phyloP scores from a whole-genome alignment of 2,329 filamentous ascomycete species.

The Colletotrichum sp. region DNA sequence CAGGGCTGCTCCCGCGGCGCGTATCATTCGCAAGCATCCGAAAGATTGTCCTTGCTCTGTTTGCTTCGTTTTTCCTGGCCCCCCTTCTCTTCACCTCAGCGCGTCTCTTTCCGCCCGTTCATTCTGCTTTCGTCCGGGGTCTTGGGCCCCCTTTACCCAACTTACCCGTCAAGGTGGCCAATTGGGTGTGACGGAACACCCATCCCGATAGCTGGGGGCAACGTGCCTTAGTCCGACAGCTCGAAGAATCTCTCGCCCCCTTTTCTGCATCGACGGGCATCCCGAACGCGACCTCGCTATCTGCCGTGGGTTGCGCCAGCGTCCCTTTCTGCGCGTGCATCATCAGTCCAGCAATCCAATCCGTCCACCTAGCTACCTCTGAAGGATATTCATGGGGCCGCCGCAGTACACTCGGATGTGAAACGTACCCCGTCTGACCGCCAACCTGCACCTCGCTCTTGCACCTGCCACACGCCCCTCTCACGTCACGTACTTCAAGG shows the following conservation, averaged over 20 bases:
- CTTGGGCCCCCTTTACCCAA: background rate
- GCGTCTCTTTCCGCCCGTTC: background rate
- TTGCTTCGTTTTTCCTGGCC: background rate
- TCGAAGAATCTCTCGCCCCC: background rate
- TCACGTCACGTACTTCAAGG: background rate
- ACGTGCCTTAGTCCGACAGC: background rate
- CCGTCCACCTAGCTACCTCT: background rate
- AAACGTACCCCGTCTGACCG: constrained; percentile 5
- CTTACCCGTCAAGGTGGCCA: background rate
- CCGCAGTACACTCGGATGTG: background rate
- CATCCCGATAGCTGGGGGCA: background rate
- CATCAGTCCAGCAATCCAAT: background rate
- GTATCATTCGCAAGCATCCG: background rate
- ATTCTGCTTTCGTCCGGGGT: background rate
- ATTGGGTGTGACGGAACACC: constrained; percentile 4
- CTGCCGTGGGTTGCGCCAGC: background rate
- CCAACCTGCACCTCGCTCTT: background rate
- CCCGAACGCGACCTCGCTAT: background rate
- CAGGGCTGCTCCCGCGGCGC: background rate
- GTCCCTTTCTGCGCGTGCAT: background rate
- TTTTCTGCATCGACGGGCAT: constrained; percentile 1
- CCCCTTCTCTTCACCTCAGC: background rate
- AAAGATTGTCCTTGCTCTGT: background rate
- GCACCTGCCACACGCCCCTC: background rate
- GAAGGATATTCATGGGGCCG: background rate